phyloP scores from a whole-genome alignment of 176 grass and related monocot genomes.

The Guadua angustifolia region DNA sequence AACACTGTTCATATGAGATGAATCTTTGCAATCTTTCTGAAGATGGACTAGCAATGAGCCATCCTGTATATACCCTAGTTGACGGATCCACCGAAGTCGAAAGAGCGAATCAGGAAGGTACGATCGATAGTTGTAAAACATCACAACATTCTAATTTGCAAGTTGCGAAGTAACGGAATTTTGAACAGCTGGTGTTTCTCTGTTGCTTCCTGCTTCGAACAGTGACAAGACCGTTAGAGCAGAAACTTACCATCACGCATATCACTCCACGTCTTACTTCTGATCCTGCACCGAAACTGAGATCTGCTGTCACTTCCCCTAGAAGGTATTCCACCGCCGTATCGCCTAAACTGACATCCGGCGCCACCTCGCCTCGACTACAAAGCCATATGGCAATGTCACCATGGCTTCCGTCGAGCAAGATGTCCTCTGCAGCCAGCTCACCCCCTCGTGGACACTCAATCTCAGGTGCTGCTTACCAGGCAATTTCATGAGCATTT shows the following conservation, averaged over 20 bases:
- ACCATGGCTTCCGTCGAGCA: constrained; percentile 86
- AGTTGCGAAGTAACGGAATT: not conserved
- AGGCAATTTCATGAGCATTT: not conserved
- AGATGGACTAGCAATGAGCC: constrained; percentile 59
- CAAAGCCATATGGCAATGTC: constrained; percentile 58
- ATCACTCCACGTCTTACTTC: constrained; percentile 57
- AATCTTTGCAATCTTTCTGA: not conserved
- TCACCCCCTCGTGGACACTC: constrained; percentile 70
- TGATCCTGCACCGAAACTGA: constrained; percentile 58
- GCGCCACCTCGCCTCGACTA: constrained; percentile 56
- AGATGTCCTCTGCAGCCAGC: constrained; percentile 78
- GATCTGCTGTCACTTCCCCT: constrained; percentile 56
- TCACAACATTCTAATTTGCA: not conserved
- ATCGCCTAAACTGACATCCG: constrained; percentile 71
- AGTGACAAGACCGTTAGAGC: constrained; percentile 55
- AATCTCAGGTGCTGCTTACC: constrained; percentile 39
- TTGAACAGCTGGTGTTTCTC: not conserved
- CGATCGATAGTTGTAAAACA: not conserved
- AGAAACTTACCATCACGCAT: constrained; percentile 57
- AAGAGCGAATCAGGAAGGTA: constrained; percentile 68
- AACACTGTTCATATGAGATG: not conserved
- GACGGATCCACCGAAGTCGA: constrained; percentile 46
- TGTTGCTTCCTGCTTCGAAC: constrained; percentile 1
- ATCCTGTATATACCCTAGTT: constrained; percentile 40
- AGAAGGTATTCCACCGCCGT: constrained; percentile 51